These are phyloP conservation scores for Lipomyces sp. DNA, from an alignment of 805 yeast species.

Conservation along the genomic window DNA sequence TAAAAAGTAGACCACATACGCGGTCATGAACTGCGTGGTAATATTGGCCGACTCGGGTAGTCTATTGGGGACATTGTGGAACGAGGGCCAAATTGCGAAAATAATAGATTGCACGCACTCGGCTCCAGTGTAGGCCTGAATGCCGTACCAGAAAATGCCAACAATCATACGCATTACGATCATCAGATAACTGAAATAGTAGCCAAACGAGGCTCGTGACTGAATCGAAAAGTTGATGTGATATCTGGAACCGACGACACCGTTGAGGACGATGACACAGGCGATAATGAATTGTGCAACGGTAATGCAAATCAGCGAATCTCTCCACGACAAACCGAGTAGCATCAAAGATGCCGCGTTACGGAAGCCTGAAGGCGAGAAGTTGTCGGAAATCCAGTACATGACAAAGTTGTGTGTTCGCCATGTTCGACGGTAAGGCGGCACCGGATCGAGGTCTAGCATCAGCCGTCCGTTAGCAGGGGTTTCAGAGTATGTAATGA, in stretches of 20 bases:
- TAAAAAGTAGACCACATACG: constrained; percentile 83
- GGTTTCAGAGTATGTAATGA: no score
- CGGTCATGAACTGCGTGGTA: constrained; percentile 60
- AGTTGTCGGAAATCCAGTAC: constrained; percentile 36
- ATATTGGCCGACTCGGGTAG: constrained; percentile 33
- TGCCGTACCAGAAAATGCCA: constrained; percentile 82
- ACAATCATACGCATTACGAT: constrained; percentile 83
- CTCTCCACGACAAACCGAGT: constrained; percentile 35
- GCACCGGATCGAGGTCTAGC: constrained; percentile 34
- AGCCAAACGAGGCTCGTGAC: constrained; percentile 82
- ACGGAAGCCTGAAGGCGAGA: constrained; percentile 35
- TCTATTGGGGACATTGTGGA: constrained; percentile 50
- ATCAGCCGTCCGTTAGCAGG: no score
- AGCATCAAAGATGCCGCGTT: constrained; percentile 34
- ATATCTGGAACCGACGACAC: constrained; percentile 80
- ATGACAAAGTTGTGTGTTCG: constrained; percentile 6
- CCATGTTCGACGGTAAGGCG: constrained; percentile 52
- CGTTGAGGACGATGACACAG: constrained; percentile 65
- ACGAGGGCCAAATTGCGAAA: constrained; percentile 66
- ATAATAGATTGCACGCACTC: constrained; percentile 80
- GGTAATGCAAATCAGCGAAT: constrained; percentile 30
- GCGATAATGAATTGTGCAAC: constrained; percentile 57
- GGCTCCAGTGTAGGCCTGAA: constrained; percentile 84
- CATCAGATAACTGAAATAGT: constrained; percentile 79
- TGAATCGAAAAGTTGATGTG: constrained; percentile 87